A percentile compares a stretch with the other conserved stretches of the same genome.
phyloP scores from a whole-genome alignment of 768 basidiomycete species.

The Hemileccinum rubropunctum region DNA sequence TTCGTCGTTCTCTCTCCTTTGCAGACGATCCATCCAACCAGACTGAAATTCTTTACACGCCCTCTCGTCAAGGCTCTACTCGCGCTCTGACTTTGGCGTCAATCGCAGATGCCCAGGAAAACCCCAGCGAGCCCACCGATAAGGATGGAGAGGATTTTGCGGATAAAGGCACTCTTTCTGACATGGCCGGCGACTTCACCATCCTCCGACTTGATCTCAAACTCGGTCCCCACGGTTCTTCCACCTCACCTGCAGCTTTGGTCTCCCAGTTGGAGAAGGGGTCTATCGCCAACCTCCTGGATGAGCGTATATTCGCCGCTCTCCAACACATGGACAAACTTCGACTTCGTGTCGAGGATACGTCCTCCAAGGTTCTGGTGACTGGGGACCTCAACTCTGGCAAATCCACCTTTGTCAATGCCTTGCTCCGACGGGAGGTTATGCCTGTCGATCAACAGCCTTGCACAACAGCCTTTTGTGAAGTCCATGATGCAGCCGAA shows the following conservation, averaged over 20 bases:
- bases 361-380: constrained; percentile 92
- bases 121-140: constrained; percentile 6
- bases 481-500: constrained; percentile 88
- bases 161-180: constrained; percentile 38
- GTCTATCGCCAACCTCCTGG: constrained; percentile 89
- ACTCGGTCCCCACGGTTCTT: constrained; percentile 71
- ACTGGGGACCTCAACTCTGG: constrained; percentile 98
- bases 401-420: constrained; percentile 98
- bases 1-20: constrained; percentile 76
- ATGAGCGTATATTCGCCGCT: constrained; percentile 75
- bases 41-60: constrained; percentile 62
- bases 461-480: constrained; percentile 94
- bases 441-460: constrained; percentile 99
- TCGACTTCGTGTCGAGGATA: constrained; percentile 83
- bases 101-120: constrained; percentile 45
- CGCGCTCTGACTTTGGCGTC: constrained; percentile 60
- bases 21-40: constrained; percentile 74
- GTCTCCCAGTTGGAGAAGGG: constrained; percentile 91
- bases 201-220: constrained; percentile 92
- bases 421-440: constrained; percentile 82
- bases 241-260: constrained; percentile 61
- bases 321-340: constrained; percentile 82
- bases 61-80: constrained; percentile 45
- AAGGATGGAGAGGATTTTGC: constrained; percentile 23
- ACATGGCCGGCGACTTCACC: constrained; percentile 63